A percentile compares a stretch with the other conserved stretches of the same genome.
Conservation (phyloP, 352 stramenopile species). For the Globisporangium megalacanthum region DNA sequence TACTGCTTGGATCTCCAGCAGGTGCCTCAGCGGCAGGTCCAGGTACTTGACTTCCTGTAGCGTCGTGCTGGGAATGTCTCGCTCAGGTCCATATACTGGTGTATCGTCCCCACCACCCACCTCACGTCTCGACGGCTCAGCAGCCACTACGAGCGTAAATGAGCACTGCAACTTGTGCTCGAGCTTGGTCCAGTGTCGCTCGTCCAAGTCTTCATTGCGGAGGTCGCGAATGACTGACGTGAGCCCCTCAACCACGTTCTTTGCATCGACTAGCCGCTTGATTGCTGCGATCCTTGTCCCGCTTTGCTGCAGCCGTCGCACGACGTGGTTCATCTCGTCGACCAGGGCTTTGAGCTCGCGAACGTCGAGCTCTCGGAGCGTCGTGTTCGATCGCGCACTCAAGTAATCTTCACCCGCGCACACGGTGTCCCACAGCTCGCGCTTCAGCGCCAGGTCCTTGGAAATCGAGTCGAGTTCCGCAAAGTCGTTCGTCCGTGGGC, state of each 20-base stretch:
- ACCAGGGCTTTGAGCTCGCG: conserved; percentile 27
- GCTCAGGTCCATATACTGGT: too few relatives aligned
- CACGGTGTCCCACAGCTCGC: conserved; percentile 53
- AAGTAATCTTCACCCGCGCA: conserved; percentile 45
- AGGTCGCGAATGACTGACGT: conserved; percentile 54
- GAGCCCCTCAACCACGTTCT: conserved; percentile 40
- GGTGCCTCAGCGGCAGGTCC: conserved; percentile 39
- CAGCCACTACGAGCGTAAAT: conserved; percentile 12
- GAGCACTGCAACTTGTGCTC: conserved; percentile 62
- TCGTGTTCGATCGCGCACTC: conserved; percentile 22
- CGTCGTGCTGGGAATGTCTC: neutral
- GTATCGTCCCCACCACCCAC: too few relatives aligned
- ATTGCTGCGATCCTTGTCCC: conserved; percentile 17
- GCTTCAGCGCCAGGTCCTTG: conserved; percentile 43
- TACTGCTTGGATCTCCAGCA: conserved; percentile 42
- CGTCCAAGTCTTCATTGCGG: conserved; percentile 45
- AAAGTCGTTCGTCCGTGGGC: conserved; percentile 30
- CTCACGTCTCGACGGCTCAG: neutral
- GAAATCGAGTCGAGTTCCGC: conserved; percentile 26
- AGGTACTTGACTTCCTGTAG: conserved; percentile 15
- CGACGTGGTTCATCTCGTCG: conserved; percentile 16
- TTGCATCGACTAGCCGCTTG: conserved; percentile 31
- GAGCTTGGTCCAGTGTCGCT: conserved; percentile 68
- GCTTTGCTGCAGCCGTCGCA: conserved; percentile 18
- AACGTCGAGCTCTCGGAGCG: conserved; percentile 40